Evolutionary conservation across 2,329 filamentous ascomycete species (phyloP).

Genomic region (Aspergillus neoniger): DNA sequence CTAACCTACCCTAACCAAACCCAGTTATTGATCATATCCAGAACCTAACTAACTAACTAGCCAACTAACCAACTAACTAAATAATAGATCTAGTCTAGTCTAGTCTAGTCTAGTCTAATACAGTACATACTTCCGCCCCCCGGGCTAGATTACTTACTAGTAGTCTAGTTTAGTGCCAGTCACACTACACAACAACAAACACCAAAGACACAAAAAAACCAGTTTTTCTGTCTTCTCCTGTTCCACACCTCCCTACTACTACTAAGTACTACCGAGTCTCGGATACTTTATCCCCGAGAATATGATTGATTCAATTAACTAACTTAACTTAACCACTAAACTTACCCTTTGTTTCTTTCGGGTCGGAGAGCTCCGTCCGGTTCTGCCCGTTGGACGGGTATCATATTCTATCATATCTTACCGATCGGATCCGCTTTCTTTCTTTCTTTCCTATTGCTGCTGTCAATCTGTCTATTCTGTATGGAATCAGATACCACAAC

Average conservation of each 20-base stretch:
- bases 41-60: too few species aligned
- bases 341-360: not conserved
- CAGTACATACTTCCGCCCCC: too few species aligned
- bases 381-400: not conserved
- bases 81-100: too few species aligned
- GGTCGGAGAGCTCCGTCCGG: not conserved
- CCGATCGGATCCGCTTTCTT: not conserved
- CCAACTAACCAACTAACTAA: too few species aligned
- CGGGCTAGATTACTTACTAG: too few species aligned
- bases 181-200: not conserved
- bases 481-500: too few species aligned
- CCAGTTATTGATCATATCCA: too few species aligned
- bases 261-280: not conserved
- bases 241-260: too few species aligned
- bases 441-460: too few species aligned
- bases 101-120: too few species aligned
- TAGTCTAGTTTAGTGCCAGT: not conserved
- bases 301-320: not conserved
- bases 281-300: not conserved
- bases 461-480: not conserved
- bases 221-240: not conserved
- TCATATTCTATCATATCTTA: not conserved
- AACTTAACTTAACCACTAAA: too few species aligned
- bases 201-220: not conserved
- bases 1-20: too few species aligned